Evolutionary conservation across 441 rosid genomes (phyloP).

Genomic region (Breynia disticha): DNA sequence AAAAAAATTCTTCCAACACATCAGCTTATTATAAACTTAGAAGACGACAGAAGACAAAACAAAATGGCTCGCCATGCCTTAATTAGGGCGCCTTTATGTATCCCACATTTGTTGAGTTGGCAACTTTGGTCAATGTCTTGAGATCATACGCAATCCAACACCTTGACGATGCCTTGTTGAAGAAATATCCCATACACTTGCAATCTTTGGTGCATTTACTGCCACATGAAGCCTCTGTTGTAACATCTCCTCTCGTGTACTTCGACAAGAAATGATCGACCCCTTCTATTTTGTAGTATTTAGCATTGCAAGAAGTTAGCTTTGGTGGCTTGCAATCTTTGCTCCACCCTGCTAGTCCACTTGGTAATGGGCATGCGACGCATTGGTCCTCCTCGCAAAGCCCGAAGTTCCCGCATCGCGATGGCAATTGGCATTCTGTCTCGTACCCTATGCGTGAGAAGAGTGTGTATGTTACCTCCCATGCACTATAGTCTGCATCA

Average conservation of each 20-base stretch:
- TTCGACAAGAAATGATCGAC: conserved; percentile 52
- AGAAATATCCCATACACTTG: conserved; percentile 59
- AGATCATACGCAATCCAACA: conserved; percentile 63
- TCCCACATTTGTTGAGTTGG: conserved; percentile 4
- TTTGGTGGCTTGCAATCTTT: conserved; percentile 27
- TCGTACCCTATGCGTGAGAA: conserved; percentile 19
- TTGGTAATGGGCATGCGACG: conserved; percentile 45
- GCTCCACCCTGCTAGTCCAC: conserved; percentile 48
- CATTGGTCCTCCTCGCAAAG: conserved; percentile 50
- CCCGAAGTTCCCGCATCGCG: conserved; percentile 45
- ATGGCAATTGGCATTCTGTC: conserved; percentile 31
- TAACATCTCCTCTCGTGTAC: conserved; percentile 35
- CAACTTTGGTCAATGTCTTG: conserved; percentile 31
- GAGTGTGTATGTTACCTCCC: conserved; percentile 20
- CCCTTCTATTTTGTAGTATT: conserved; percentile 41
- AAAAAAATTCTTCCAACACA: too few species aligned
- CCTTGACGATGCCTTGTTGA: conserved; percentile 26
- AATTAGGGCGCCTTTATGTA: conserved; percentile 4
- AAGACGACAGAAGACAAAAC: too few species aligned
- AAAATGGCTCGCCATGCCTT: neutral
- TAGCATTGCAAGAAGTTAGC: conserved; percentile 3
- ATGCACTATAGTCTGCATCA: conserved; percentile 16
- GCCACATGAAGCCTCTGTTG: conserved; percentile 32
- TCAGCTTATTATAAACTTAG: too few species aligned
- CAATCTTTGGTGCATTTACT: conserved; percentile 46